Evolutionary conservation across 75 land plant species (phyloP), one percentile per base, ranked within the genome.

Genomic region (Sequoia sempervirens): DNA sequence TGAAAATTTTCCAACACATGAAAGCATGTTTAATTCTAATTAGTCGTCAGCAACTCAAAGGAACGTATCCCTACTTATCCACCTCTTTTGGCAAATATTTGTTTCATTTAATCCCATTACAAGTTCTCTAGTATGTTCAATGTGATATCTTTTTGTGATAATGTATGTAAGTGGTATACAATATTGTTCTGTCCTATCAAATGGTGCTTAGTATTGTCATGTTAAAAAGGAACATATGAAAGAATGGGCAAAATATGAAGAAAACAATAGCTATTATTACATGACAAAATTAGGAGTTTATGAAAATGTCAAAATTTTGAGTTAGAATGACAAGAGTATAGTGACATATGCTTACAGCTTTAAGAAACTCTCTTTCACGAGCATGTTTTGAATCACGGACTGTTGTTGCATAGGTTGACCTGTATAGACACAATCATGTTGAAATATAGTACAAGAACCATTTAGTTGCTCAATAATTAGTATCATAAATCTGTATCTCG

Each of bases 381-480:
- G 92, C 94, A 85, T 93, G 96, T 83, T 93, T 98, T 83, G 99
- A 96, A 85, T 98, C 99, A 78, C 99, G 96, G 47, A 94, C 79
- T 34, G 99, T 93, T 23, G 95, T 96, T 81, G 99, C 99, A 93
- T 96, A 98, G 58, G 99, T 98, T 11, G 99, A 98, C 82, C 99
- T 97, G 91, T 28, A 82, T 66, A 47, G 66, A 38, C 11, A 56
- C 18, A 47, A 81, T 53, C 23, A 56, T 34, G 23, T 81, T 53
- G 20, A 50, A 12, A 81, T 18, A 81, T 58, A 37, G 30, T 18
- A 78, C 18, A 32, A 32, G 37, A 30, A 70, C 73, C 2, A 70
- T 0, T 32, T 70, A 30, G 12, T 5, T 30, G 32, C 15, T 30
- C 4, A 70, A 32, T 70, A 13, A 11, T 11, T 30, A 30, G 11